A percentile compares a stretch with the other conserved stretches of the same genome.
phyloP scores from a whole-genome alignment of 2,329 filamentous ascomycete species.

The Bipolaris gigantea region DNA sequence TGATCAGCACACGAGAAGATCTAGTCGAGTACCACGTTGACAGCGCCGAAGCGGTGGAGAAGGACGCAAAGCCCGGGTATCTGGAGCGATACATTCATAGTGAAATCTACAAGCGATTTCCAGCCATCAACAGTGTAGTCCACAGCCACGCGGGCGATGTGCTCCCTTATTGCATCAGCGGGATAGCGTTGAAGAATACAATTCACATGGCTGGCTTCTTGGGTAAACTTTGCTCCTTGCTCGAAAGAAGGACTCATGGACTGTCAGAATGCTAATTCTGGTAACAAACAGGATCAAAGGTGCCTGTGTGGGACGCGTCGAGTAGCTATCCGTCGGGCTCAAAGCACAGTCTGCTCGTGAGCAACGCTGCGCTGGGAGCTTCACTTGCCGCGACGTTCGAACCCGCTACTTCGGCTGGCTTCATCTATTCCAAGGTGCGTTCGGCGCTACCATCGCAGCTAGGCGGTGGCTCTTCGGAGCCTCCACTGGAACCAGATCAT shows the following conservation, averaged over 20 bases:
- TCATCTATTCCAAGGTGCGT: conserved; percentile 44
- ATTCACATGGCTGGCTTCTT: conserved; percentile 51
- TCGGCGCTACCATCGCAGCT: conserved; percentile 42
- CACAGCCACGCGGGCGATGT: conserved; percentile 50
- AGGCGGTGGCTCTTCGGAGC: conserved; percentile 34
- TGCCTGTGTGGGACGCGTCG: conserved; percentile 43
- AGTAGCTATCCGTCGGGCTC: conserved; percentile 32
- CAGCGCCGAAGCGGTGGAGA: conserved; percentile 44
- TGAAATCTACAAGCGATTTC: conserved; percentile 51
- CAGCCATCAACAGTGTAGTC: conserved; percentile 48
- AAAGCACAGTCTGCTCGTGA: conserved; percentile 44
- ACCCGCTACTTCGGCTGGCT: conserved; percentile 42
- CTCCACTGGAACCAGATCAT: conserved; percentile 39
- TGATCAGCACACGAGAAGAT: conserved; percentile 48
- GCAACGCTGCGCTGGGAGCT: conserved; percentile 35
- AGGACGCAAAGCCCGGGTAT: conserved; percentile 40
- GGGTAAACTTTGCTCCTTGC: conserved; percentile 26
- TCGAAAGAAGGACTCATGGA: neutral
- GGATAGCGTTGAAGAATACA: conserved; percentile 43
- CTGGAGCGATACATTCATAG: conserved; percentile 51
- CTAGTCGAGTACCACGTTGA: conserved; percentile 51
- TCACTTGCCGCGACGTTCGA: conserved; percentile 44
- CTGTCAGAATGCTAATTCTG: neutral
- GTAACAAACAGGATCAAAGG: conserved; percentile 29
- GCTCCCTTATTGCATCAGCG: conserved; percentile 48